phyloP scores from a whole-genome alignment of 2,329 filamentous ascomycete species.

The Calonectria honghensis region DNA sequence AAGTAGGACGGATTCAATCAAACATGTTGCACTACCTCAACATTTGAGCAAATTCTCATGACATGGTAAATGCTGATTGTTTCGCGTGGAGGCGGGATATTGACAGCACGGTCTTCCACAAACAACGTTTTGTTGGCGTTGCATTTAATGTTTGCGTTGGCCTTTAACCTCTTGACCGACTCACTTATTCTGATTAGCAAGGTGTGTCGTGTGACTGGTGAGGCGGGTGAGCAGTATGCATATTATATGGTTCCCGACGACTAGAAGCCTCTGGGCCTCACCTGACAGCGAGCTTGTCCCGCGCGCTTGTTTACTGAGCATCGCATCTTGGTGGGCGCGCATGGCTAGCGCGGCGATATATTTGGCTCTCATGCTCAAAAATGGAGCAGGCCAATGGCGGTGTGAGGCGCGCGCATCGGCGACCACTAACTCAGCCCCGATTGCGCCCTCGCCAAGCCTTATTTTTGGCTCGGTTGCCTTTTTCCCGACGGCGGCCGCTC shows the following conservation, averaged over 20 bases:
- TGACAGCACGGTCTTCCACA: neutral
- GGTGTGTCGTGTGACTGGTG: neutral
- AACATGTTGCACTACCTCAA: neutral
- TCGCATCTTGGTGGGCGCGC: neutral
- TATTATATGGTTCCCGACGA: neutral
- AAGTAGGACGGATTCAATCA: neutral
- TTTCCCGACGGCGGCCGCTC: neutral
- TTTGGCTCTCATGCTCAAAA: neutral
- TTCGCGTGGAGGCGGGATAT: neutral
- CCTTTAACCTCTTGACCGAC: neutral
- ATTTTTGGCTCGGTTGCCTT: neutral
- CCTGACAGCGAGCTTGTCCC: neutral
- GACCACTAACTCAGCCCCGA: neutral
- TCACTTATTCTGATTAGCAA: neutral
- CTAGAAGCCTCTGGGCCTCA: neutral
- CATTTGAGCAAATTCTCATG: too few relatives aligned
- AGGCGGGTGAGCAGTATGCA: neutral
- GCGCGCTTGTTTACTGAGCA: too few relatives aligned
- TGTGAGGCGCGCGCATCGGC: conserved; percentile 6
- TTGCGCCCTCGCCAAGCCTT: conserved; percentile 4
- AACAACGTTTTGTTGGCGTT: neutral
- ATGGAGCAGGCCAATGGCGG: neutral
- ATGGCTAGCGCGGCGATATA: neutral
- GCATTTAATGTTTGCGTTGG: neutral
- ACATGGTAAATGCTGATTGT: too few relatives aligned